phyloP scores from a whole-genome alignment of 2,329 filamentous ascomycete genomes.

The Hypoxylon sp. region DNA sequence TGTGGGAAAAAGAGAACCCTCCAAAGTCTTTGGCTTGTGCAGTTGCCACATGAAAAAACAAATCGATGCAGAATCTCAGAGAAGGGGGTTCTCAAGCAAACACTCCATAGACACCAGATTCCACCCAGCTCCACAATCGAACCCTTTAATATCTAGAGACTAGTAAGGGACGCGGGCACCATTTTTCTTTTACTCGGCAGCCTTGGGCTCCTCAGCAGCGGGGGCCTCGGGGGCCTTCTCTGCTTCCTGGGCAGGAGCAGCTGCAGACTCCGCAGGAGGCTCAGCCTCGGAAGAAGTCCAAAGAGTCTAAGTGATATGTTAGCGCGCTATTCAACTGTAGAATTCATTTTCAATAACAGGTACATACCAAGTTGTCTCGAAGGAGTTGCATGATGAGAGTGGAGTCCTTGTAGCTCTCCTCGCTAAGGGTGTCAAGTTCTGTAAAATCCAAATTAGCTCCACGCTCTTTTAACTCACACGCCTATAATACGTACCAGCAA shows the following conservation, averaged over 20 bases:
- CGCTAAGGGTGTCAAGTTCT: slow-evolving; percentile 96
- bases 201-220: slow-evolving; percentile 78
- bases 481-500: slow-evolving; percentile 71
- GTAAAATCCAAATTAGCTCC: slow-evolving; percentile 49
- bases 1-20: slow-evolving; percentile 53
- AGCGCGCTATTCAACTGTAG: slow-evolving; percentile 45
- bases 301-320: slow-evolving; percentile 77
- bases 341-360: background rate
- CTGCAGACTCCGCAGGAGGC: slow-evolving; percentile 69
- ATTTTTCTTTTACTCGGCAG: slow-evolving; percentile 72
- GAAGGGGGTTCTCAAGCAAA: slow-evolving; percentile 67
- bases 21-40: slow-evolving; percentile 59
- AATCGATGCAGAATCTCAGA: slow-evolving; percentile 63
- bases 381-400: slow-evolving; percentile 99
- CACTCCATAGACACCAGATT: slow-evolving; percentile 74
- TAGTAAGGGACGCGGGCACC: slow-evolving; percentile 55
- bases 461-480: background rate
- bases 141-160: slow-evolving; percentile 60
- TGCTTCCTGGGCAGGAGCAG: slow-evolving; percentile 68
- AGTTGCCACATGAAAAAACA: slow-evolving; percentile 63
- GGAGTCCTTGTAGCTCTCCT: slow-evolving; percentile 99
- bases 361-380: slow-evolving; percentile 90
- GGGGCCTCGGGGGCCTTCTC: slow-evolving; percentile 71
- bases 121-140: slow-evolving; percentile 64
- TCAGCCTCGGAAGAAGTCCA: slow-evolving; percentile 99